Evolutionary conservation across 495 filamentous ascomycete species (phyloP).

Genomic region (Podospora fimiseda): DNA sequence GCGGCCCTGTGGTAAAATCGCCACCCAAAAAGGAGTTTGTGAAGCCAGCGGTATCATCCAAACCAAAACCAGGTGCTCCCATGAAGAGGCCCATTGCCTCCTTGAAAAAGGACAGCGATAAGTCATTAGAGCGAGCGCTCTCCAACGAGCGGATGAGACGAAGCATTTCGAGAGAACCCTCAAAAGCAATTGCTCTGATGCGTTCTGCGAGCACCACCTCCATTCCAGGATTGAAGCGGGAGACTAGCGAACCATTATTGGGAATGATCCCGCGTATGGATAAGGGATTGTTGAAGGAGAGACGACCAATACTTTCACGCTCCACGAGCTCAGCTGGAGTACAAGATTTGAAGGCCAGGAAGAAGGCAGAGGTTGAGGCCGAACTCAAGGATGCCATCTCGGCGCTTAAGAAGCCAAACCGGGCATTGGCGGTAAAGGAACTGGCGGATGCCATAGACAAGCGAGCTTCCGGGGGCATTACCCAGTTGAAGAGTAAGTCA

Average conservation of each 20-base stretch:
- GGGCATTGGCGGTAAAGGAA: conserved; percentile 66
- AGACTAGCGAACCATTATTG: conserved; percentile 55
- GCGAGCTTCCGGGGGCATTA: conserved; percentile 37
- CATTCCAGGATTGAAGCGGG: conserved; percentile 55
- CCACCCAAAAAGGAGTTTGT: conserved; percentile 48
- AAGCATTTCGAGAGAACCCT: conserved; percentile 46
- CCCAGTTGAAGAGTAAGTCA: conserved; percentile 37
- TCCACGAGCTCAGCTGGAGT: neutral
- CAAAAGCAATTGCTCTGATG: conserved; percentile 51
- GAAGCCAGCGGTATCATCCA: conserved; percentile 31
- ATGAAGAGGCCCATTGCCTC: conserved; percentile 43
- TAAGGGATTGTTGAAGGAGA: conserved; percentile 34
- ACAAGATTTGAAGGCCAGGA: conserved; percentile 57
- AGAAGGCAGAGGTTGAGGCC: conserved; percentile 69
- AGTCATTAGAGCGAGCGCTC: conserved; percentile 60
- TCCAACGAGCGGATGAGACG: conserved; percentile 58
- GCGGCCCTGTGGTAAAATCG: conserved; percentile 62
- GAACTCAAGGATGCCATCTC: conserved; percentile 80
- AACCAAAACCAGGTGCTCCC: conserved; percentile 50
- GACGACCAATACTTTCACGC: conserved; percentile 4
- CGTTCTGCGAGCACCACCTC: conserved; percentile 62
- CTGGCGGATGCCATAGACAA: conserved; percentile 65
- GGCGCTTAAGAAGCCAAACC: conserved; percentile 79
- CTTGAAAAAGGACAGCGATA: conserved; percentile 48
- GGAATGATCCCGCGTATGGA: conserved; percentile 42